A percentile compares a stretch with the other conserved stretches of the same genome.
Evolutionary conservation across 2,329 filamentous ascomycete genomes (phyloP).

Genomic region (Diaporthe capsici): DNA sequence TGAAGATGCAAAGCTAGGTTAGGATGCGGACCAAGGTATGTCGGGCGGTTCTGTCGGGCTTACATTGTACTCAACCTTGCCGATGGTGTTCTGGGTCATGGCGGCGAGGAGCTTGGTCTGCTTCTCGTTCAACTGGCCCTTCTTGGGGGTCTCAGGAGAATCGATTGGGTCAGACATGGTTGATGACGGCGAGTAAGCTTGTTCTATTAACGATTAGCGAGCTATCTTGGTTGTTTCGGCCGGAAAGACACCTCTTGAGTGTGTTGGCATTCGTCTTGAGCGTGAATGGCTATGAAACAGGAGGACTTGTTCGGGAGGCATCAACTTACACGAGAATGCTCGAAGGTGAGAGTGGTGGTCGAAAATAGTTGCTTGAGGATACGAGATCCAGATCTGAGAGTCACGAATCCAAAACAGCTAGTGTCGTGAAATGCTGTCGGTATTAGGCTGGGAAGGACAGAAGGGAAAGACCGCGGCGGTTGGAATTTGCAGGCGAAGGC

Average conservation of each 20-base stretch:
- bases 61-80: slow-evolving; percentile 42
- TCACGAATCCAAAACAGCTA: not conserved
- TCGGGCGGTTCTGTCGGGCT: not conserved
- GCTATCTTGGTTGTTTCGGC: not conserved
- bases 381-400: not conserved
- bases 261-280: not conserved
- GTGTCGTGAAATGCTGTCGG: not conserved
- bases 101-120: slow-evolving; percentile 42
- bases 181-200: not conserved
- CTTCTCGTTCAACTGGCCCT: not conserved
- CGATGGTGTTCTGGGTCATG: slow-evolving; percentile 41
- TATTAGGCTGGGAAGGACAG: not conserved
- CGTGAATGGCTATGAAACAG: no score
- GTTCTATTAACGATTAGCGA: not conserved
- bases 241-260: no score
- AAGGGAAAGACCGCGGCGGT: not conserved
- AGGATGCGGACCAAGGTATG: not conserved
- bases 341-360: no score
- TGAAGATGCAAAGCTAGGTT: not conserved
- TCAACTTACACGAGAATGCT: slow-evolving; percentile 7
- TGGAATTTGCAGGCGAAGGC: not conserved
- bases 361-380: not conserved
- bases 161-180: slow-evolving; percentile 20
- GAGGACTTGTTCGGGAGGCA: not conserved
- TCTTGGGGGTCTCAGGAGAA: slow-evolving; percentile 33